Evolutionary conservation across 2,329 filamentous ascomycete species (phyloP).

Genomic region (Fusarium sp.): DNA sequence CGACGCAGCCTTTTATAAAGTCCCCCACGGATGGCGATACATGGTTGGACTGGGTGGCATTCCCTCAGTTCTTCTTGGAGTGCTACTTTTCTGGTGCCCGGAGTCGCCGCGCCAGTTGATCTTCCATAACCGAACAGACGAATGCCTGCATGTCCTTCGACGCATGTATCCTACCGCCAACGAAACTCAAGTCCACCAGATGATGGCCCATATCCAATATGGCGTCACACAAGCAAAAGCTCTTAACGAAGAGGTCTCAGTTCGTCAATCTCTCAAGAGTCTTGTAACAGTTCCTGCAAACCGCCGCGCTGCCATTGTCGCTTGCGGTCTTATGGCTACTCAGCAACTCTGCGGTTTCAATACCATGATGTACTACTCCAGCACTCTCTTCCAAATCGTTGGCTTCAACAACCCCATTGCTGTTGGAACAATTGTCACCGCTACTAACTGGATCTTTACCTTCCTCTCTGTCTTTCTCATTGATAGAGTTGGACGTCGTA

Average conservation of each 20-base stretch:
- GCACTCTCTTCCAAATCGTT: slow-evolving; percentile 62
- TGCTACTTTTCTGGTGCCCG: slow-evolving; percentile 60
- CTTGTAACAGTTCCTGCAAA: neutral
- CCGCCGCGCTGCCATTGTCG: neutral
- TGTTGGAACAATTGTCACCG: slow-evolving; percentile 59
- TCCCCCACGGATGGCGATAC: slow-evolving; percentile 60
- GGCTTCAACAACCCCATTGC: slow-evolving; percentile 62
- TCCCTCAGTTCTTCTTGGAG: slow-evolving; percentile 59
- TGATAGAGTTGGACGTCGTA: slow-evolving; percentile 59
- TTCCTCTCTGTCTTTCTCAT: slow-evolving; percentile 61
- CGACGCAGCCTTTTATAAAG: slow-evolving; percentile 56
- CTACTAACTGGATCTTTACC: slow-evolving; percentile 63
- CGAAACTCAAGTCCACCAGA: slow-evolving; percentile 55
- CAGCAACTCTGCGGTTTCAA: slow-evolving; percentile 65
- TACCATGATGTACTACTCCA: slow-evolving; percentile 63
- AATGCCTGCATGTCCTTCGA: slow-evolving; percentile 55
- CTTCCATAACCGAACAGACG: slow-evolving; percentile 55
- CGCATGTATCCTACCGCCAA: slow-evolving; percentile 58
- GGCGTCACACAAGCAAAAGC: neutral
- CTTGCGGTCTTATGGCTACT: slow-evolving; percentile 1
- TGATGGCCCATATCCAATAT: slow-evolving; percentile 4
- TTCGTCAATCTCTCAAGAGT: neutral
- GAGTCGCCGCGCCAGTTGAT: slow-evolving; percentile 63
- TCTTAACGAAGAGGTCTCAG: neutral
- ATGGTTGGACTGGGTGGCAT: slow-evolving; percentile 63